phyloP scores from a whole-genome alignment of 768 basidiomycete genomes.

The Rhodotorula diobovata region DNA sequence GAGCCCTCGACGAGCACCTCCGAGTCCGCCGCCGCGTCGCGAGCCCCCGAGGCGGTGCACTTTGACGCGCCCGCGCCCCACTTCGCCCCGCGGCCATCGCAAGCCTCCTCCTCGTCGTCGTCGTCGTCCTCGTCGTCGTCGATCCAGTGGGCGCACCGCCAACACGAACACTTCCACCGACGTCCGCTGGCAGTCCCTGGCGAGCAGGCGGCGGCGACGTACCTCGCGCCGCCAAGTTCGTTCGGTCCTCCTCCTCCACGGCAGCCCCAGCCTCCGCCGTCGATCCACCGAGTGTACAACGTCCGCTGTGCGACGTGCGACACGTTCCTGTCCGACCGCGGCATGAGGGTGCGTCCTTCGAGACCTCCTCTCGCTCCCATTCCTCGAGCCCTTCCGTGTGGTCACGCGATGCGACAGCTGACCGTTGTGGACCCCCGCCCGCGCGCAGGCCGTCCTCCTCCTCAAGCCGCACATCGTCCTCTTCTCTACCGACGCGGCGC shows the following conservation, averaged over 20 bases:
- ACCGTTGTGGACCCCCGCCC: neutral
- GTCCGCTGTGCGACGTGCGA: conserved; percentile 70
- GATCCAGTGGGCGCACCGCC: neutral
- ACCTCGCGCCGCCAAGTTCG: neutral
- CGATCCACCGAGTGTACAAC: conserved; percentile 60
- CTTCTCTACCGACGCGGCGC: conserved; percentile 75
- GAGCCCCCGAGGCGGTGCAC: neutral
- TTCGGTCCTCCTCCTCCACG: neutral
- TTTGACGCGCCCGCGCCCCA: neutral
- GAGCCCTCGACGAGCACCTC: neutral
- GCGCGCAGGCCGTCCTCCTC: conserved; percentile 68
- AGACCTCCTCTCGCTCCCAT: neutral
- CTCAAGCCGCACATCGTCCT: conserved; percentile 73
- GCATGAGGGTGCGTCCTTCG: conserved; percentile 70
- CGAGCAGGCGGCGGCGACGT: neutral
- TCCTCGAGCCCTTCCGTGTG: neutral
- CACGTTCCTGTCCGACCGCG: conserved; percentile 73
- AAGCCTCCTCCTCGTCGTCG: neutral
- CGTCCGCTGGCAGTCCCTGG: neutral
- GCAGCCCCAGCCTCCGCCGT: neutral
- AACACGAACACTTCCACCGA: neutral
- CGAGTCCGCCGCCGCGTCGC: neutral
- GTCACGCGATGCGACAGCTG: neutral
- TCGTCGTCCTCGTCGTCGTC: neutral
- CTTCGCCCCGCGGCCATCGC: neutral